Evolutionary conservation across 441 rosid species (phyloP), one percentile per base, ranked within the genome.

Genomic region (Pelargonium cotyledonis): DNA sequence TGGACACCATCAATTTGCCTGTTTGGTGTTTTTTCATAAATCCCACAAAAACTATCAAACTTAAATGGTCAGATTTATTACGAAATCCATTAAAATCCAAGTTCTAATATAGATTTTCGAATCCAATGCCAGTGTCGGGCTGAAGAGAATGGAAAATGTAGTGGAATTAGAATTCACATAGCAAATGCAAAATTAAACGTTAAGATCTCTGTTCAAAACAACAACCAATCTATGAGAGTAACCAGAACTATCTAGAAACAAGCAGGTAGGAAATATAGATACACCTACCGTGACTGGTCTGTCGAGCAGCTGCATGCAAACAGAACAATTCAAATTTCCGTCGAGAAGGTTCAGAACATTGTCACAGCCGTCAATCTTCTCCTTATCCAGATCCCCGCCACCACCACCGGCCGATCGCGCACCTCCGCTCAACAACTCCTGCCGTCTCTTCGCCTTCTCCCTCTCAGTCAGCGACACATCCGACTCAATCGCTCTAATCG

Each of bases 221-320:
- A 26, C 2, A 26, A 26, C 31, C 1, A 26, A 26, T 26, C 31
- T n/a, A n/a, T n/a, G n/a, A 26, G 31, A 26, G 31, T 26, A 26
- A 26, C 31, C 31, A 1, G 2, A 26, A 26, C 31, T 26, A n/a
- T n/a, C n/a, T n/a, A n/a, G 55, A 18, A 23, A 61, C 65, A n/a
- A n/a, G 35, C 65, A n/a, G n/a, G n/a, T n/a, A n/a, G n/a, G n/a
- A n/a, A n/a, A n/a, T n/a, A n/a, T n/a, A n/a, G n/a, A n/a, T n/a
- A n/a, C n/a, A n/a, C n/a, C n/a, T n/a, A 61, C 65, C 65, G 65
- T 61, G 31, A 61, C 65, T 3, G 65, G 65, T 11, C 65, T 23
- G 6, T 61, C 65, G 2, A 61, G 65, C 14, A 61, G n/a, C 23
- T 61, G 35, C 31, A 21, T 21, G 26, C 65, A 61, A 10, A 61